Evolutionary conservation across 345 rosid genomes (phyloP), one percentile per base, ranked within the genome.

Genomic region (Carallia brachiata): DNA sequence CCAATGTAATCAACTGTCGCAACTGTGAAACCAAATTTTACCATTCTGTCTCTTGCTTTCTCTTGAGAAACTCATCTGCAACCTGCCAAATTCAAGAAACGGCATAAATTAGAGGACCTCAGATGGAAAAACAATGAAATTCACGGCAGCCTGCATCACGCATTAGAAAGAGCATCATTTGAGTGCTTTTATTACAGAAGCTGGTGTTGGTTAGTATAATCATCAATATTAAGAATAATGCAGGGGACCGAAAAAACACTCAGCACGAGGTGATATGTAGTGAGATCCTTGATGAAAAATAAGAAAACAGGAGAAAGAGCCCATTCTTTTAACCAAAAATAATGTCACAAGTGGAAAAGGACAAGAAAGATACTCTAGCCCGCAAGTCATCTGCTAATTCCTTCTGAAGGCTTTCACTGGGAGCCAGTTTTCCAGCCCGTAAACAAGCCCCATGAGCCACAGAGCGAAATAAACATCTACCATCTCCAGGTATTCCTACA

Each of bases 401-500:
- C 83, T 89, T 83, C 74, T 95, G 99, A 66, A 71, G 71, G 52
- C 70, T 76, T 84, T 77, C 97, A 61, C 66, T 77, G 23, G 97
- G 99, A 72, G 93, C 80, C 16, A 74, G 68, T 75, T 84, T 85
- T 52, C 97, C 97, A 63, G 85, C 81, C 48, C 82, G 78, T 74
- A 90, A 65, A 81, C 93, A 90, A 73, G 92, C 89, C 18, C 88
- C 99, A 30, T 91, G 97, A 73, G 86, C 90, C 62, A 95, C 93
- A 44, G 99, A 89, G 28, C 99, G 93, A 73, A 95, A 95, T 87
- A 95, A 81, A 68, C 99, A 95, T 63, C 99, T 83, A 28, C 99
- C 99, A 82, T 95, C 97, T 58, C 99, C 97, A 52, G 97, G 99
- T 65, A 95, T 86, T 72, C 97, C 99, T 92, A 83, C 69, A 84